Percentiles rank a stretch among this genome's conserved stretches.
These are phyloP conservation scores for Termitomyces sp. DNA, from an alignment of 768 basidiomycete genomes.

Conservation along the genomic window DNA sequence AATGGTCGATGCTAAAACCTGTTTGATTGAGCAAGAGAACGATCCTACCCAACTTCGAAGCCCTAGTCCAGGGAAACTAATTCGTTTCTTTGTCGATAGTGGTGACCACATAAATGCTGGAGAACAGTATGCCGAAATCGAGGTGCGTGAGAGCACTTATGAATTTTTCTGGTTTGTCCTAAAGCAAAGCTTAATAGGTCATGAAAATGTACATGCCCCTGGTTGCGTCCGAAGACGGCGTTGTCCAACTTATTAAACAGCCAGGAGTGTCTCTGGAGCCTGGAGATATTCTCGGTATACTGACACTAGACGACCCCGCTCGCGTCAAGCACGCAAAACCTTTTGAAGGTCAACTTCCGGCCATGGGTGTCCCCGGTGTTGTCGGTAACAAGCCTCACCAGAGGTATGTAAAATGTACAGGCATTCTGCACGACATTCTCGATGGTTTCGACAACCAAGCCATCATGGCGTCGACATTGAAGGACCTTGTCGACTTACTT, in stretches of 20 bases:
- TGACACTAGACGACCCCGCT: conserved; percentile 91
- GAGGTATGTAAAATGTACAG: conserved; percentile 65
- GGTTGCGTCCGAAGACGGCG: conserved; percentile 88
- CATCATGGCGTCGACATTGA: conserved; percentile 79
- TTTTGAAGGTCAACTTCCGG: conserved; percentile 89
- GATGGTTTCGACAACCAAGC: conserved; percentile 97
- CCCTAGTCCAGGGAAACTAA: conserved; percentile 94
- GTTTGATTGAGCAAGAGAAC: conserved; percentile 98
- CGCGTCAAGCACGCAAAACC: conserved; percentile 98
- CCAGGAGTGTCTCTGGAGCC: conserved; percentile 95
- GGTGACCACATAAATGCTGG: conserved; percentile 97
- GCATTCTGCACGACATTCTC: conserved; percentile 83
- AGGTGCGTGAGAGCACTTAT: conserved; percentile 43
- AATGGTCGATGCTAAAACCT: conserved; percentile 97
- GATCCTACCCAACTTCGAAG: conserved; percentile 96
- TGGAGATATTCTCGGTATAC: conserved; percentile 95
- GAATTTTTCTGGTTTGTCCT: not conserved
- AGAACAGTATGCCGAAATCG: conserved; percentile 97
- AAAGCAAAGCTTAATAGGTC: conserved; percentile 39
- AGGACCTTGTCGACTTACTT: conserved; percentile 78
- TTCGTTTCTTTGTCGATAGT: conserved; percentile 91
- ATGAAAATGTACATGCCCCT: conserved; percentile 99
- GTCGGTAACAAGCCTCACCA: conserved; percentile 90
- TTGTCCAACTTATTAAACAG: conserved; percentile 95
- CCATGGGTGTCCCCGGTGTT: conserved; percentile 81